Evolutionary conservation across 257 asterid species (phyloP), one percentile per base, ranked within the genome.

Genomic region (Petrea volubilis): DNA sequence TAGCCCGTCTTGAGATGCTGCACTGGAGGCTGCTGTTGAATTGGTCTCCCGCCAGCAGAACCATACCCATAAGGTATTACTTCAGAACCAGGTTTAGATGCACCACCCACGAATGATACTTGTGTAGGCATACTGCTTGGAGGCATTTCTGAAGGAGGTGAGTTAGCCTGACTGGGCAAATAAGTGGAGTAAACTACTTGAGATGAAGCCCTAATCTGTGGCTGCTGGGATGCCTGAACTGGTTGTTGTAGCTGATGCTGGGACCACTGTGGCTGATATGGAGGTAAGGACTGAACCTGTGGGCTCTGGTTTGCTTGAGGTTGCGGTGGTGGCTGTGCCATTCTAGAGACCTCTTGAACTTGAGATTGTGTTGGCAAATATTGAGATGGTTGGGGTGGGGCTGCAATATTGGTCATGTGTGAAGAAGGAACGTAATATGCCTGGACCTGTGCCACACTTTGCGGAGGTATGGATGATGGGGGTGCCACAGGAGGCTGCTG

Each of bases 191-290:
- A 88, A 73, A 83, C 88, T 36, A 90, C 49, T 64, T 93, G 80
- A 60, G 97, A 77, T 21, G 90, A 80, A 24, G 90, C 77, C 73
- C 95, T 82, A 50, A 82, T 85, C 80, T 89, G 95, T 17, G 85
- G 82, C 75, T 83, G 96, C 82, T 82, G 80, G 67, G 69, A 66
- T 6, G 85, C 78, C 67, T 80, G 94, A 74, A 67, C 80, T 21
- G 73, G 88, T 46, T 74, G 90, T 25, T 79, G 85, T 4, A 11
- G 80, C 17, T 71, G 53, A 67, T 84, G 96, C 72, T 75, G 96
- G 63, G 85, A 50, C 99, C 98, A 95, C 67, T 85, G 99, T 61
- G 82, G 93, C 67, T 80, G 95, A 79, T 92, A 88, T 6, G 86
- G 82, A 56, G 92, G 82, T 20, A 72, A 34, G 7, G 86, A 73